Base-by-base conservation (phyloP, 108 stramenopile species). In the Cylindrotheca fusiformis region DNA sequence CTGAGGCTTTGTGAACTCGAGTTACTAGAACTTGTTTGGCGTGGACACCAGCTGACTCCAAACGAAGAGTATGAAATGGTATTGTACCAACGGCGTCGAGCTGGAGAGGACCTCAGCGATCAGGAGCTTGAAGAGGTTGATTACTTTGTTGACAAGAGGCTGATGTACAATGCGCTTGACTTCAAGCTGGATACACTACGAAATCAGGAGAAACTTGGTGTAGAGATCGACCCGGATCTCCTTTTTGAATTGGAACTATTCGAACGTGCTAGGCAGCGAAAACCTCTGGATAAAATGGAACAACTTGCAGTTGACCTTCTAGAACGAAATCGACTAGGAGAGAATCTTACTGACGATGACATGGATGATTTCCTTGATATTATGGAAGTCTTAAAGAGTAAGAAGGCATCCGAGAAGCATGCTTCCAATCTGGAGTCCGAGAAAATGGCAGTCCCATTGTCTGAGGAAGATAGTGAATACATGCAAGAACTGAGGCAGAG, bases 221-320 rank as follows among this genome's bases (percentile, higher is more conserved):
- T 29, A 17, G 10, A 29, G 28, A 33, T 63, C 50, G 50, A 63
- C 14, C 62, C 28, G 20, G 28, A 10, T 19, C n/a, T 28, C 8
- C 62, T 49, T 32, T 51, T 52, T 20, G 62, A 63, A 28, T 22
- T 63, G 27, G 62, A 63, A 29, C 47, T 63, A 1, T 52, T 63
- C 6, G 62, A 63, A 2, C 1, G 17, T 1, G 20, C 20, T 14
- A 3, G 6, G 10, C 18, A 3, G 19, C n/a, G 36, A 19, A 23
- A 31, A 6, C 18, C 24, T 10, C 25, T 52, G 23, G 30, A 18
- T 18, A 57, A 58, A 17, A 36, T 45, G 8, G 64, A 65, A 24
- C 54, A 3, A 8, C 23, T 18, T 25, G 8, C 55, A 12, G 1
- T 53, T 25, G 29, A 55, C 6, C 32, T 65, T 6, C 3, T 48